Conservation (phyloP, 1,139 yeast species). For the Lipomyces yarrowii region DNA sequence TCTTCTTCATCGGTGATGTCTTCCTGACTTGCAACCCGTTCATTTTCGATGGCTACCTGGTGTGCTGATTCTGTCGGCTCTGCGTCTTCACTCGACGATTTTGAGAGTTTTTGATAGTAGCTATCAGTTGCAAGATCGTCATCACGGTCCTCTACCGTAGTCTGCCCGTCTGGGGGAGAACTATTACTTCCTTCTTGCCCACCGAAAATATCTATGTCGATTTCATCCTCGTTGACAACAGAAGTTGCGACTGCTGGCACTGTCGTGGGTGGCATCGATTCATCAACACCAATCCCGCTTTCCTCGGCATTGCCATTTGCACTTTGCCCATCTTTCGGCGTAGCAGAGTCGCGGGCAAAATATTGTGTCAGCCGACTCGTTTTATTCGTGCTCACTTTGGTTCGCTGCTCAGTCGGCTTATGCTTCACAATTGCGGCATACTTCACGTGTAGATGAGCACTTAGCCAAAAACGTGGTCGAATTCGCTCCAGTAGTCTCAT, state of each 20-base stretch:
- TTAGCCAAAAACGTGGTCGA: constrained; percentile 76
- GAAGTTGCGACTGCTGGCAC: background rate
- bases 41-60: background rate
- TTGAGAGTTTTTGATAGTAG: background rate
- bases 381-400: background rate
- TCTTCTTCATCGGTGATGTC: background rate
- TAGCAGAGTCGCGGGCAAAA: background rate
- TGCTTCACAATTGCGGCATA: constrained; percentile 59
- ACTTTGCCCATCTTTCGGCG: background rate
- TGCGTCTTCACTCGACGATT: background rate
- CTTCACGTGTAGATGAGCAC: constrained; percentile 85
- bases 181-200: background rate
- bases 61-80: background rate
- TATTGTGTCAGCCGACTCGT: background rate
- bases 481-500: constrained; percentile 56
- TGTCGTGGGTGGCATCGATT: background rate
- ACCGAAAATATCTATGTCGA: constrained; percentile 39
- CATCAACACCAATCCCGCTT: background rate
- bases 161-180: background rate
- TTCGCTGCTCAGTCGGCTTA: background rate
- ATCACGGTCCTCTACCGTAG: background rate
- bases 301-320: background rate
- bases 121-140: constrained; percentile 32
- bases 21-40: background rate
- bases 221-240: constrained; percentile 46